Percentiles rank a stretch among this genome's conserved stretches.
These are phyloP conservation scores for Collybia mongolica DNA, from an alignment of 768 basidiomycete genomes.

Conservation along the genomic window DNA sequence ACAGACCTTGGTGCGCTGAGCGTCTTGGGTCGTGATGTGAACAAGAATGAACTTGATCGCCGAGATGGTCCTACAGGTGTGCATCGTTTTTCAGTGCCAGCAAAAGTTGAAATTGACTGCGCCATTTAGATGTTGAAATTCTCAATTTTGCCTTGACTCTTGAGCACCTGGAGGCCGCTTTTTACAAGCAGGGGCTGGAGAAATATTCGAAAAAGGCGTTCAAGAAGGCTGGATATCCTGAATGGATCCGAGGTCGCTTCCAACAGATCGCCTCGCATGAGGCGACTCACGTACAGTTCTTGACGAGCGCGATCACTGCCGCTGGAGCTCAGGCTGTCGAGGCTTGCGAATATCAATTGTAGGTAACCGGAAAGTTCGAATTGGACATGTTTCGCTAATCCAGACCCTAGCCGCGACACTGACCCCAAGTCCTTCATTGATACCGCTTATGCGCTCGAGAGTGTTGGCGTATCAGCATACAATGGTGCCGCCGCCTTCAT, in stretches of 20 bases:
- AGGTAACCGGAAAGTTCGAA: slow-evolving; percentile 12
- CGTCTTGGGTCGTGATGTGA: no score
- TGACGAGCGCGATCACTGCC: slow-evolving; percentile 44
- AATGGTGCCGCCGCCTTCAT: slow-evolving; percentile 53
- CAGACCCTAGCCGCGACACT: slow-evolving; percentile 36
- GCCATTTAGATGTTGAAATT: slow-evolving; percentile 19
- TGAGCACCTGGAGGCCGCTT: slow-evolving; percentile 44
- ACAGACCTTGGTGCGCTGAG: no score
- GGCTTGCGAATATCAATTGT: slow-evolving; percentile 66
- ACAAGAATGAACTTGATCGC: no score
- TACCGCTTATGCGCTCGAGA: slow-evolving; percentile 52
- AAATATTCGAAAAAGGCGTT: slow-evolving; percentile 42
- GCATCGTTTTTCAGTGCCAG: no score
- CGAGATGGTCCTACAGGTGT: no score
- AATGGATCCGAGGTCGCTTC: slow-evolving; percentile 46
- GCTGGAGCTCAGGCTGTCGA: slow-evolving; percentile 35
- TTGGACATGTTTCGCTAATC: slow-evolving; percentile 1
- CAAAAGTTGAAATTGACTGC: no score
- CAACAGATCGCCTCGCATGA: slow-evolving; percentile 51
- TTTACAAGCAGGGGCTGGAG: slow-evolving; percentile 38
- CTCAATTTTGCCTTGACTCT: slow-evolving; percentile 45
- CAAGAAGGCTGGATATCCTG: slow-evolving; percentile 38
- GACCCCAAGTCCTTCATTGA: slow-evolving; percentile 48
- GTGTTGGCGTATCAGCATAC: slow-evolving; percentile 56
- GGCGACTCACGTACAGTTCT: slow-evolving; percentile 46